Percentiles rank a stretch among this genome's conserved stretches.
Evolutionary conservation across 2,329 filamentous ascomycete species (phyloP).

Genomic region (Nothomitra cinnamomea): DNA sequence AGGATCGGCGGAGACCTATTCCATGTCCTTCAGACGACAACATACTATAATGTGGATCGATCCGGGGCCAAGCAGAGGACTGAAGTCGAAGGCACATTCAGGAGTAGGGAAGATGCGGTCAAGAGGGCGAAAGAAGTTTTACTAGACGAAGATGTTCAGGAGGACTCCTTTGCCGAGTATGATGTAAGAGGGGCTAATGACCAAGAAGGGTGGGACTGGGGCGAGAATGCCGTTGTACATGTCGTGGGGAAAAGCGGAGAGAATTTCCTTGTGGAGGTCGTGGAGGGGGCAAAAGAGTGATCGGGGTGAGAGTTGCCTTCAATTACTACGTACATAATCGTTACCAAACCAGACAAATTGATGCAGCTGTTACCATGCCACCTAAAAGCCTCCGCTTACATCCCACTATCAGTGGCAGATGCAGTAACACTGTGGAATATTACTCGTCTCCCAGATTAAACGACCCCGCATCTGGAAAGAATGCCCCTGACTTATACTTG

Average conservation of each 20-base stretch:
- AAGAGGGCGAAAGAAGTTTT: background rate
- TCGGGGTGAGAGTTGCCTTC: too few relatives aligned
- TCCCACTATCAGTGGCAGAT: too few relatives aligned
- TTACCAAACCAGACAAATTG: too few relatives aligned
- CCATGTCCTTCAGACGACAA: background rate
- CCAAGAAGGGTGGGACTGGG: background rate
- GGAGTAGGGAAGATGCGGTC: background rate
- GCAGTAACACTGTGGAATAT: too few relatives aligned
- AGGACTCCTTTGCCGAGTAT: background rate
- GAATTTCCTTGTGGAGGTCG: background rate
- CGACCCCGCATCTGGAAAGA: too few relatives aligned
- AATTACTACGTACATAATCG: too few relatives aligned
- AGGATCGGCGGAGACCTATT: background rate
- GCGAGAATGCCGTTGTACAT: background rate
- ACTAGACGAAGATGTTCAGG: background rate
- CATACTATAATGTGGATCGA: background rate
- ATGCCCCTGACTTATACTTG: too few relatives aligned
- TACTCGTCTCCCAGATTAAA: too few relatives aligned
- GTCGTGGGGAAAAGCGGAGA: background rate
- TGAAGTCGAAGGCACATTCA: background rate
- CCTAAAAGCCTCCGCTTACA: too few relatives aligned
- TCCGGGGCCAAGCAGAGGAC: background rate
- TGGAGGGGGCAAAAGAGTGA: too few relatives aligned
- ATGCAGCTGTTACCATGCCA: too few relatives aligned
- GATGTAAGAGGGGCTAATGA: background rate